Evolutionary conservation across 2,329 filamentous ascomycete species (phyloP).

Genomic region (Grosmannia penicillata): DNA sequence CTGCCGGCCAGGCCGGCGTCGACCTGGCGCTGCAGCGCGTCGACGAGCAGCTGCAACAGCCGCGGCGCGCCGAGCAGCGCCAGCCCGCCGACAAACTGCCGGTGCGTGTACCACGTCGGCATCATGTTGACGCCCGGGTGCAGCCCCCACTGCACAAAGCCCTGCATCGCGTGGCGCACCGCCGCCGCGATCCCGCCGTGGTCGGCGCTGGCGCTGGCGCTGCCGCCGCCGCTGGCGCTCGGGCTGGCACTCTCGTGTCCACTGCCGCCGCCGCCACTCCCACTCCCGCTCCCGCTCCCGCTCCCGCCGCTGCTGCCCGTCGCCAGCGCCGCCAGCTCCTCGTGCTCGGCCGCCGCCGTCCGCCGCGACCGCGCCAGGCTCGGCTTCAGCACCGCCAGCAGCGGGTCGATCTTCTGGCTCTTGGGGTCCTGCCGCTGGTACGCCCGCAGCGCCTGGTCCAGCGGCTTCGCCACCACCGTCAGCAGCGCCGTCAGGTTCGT

Average conservation of each 20-base stretch:
- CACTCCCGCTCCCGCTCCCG: too few species aligned
- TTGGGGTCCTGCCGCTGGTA: constrained; percentile 53
- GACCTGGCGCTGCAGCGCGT: constrained; percentile 51
- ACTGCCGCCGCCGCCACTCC: background rate
- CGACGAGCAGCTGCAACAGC: constrained; percentile 46
- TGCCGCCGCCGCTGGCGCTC: background rate
- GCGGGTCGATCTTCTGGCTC: constrained; percentile 53
- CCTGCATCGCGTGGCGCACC: constrained; percentile 45
- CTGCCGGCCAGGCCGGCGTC: too few species aligned
- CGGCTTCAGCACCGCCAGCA: constrained; percentile 50
- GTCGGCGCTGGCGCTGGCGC: constrained; percentile 20
- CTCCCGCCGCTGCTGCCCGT: too few species aligned
- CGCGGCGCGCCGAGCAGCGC: constrained; percentile 47
- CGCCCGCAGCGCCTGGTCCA: constrained; percentile 52
- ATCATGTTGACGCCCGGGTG: constrained; percentile 36
- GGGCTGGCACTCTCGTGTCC: too few species aligned
- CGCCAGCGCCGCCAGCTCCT: constrained; percentile 56
- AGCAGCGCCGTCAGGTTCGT: constrained; percentile 58
- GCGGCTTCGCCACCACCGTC: constrained; percentile 52
- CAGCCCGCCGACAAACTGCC: constrained; percentile 47
- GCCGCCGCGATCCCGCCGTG: constrained; percentile 41
- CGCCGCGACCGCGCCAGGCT: constrained; percentile 43
- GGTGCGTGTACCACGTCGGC: constrained; percentile 56
- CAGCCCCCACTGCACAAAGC: constrained; percentile 52
- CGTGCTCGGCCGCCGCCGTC: constrained; percentile 45